Evolutionary conservation across 1,284 basidiomycete species (phyloP).

Genomic region (Boletus semigastroideus): DNA sequence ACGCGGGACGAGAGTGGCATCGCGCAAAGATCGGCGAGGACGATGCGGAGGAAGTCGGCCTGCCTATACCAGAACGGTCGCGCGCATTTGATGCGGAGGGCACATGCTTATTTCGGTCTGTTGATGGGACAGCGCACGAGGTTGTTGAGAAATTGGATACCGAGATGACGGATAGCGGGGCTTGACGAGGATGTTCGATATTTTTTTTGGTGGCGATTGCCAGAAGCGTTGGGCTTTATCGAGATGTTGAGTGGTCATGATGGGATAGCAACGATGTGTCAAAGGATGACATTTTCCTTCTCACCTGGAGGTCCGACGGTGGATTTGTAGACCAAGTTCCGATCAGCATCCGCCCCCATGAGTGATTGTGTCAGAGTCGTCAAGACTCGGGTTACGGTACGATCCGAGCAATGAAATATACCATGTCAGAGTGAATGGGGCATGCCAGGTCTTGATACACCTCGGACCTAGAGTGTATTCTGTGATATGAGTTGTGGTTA

Average conservation of each 20-base stretch:
- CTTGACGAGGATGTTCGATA: neutral
- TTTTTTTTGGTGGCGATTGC: constrained; percentile 12
- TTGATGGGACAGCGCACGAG: constrained; percentile 21
- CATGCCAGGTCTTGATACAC: constrained; percentile 5
- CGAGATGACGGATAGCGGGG: constrained; percentile 14
- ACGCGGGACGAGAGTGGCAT: constrained; percentile 32
- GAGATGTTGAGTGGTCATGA: constrained; percentile 5
- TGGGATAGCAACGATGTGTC: constrained; percentile 12
- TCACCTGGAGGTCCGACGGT: constrained; percentile 5
- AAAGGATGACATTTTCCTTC: constrained; percentile 15
- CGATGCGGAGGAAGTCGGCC: constrained; percentile 11
- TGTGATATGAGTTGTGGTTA: neutral
- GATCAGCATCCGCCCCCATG: constrained; percentile 27
- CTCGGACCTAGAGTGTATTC: constrained; percentile 21
- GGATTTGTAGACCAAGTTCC: constrained; percentile 14
- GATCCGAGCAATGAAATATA: constrained; percentile 14
- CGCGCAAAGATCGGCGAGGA: constrained; percentile 17
- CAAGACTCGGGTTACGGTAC: constrained; percentile 1
- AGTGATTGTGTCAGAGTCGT: constrained; percentile 6
- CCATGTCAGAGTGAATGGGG: constrained; percentile 1
- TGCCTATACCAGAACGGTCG: constrained; percentile 33
- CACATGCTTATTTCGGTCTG: constrained; percentile 23
- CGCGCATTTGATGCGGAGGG: constrained; percentile 29
- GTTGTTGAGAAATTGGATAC: constrained; percentile 31
- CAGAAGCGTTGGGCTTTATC: constrained; percentile 5